Evolutionary conservation across 2,329 filamentous ascomycete genomes (phyloP), one percentile per base, ranked within the genome.

Genomic region (Pseudogymnoascus destructans): DNA sequence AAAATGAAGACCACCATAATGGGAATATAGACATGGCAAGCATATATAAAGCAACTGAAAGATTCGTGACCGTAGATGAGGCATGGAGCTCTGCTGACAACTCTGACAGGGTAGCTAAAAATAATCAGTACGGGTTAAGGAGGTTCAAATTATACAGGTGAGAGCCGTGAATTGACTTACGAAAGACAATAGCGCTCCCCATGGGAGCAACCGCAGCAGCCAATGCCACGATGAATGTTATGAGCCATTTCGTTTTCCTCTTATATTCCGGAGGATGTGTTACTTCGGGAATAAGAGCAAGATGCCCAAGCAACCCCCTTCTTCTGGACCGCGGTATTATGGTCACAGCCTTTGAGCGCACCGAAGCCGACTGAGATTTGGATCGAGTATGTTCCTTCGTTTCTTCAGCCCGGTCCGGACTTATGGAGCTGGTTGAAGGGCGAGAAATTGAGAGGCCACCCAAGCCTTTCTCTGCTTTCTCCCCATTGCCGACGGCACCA

Each of bases 161-260:
- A 25, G 19, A 30, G 56, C 33, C 36, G 5, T 52, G 9, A 32
- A 30, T 52, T 32, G 23, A 77, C 83, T 72, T 71, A 88, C 86
- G 89, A 64, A 92, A 85, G 59, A 95, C 83, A 58, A 95, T 90
- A 1, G 86, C 81, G 25, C 87, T 91, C 0, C 91, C 91, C 73
- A 95, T 82, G 0, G 91, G 91, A 0, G 86, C 89, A 0, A 82
- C 86, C 11, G 85, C 82, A 1, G 82, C 89, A 2, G 89, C 89
- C 13, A 91, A 67, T 1, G 89, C 86, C 49, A 95, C 80, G 54
- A 92, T 79, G 33, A 82, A 75, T 0, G 90, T 95, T 63, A 96
- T 83, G 61, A 81, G 78, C 90, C 90, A 95, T 80, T 95, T 95
- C 11, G 81, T 88, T 55, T 73, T 78, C 32, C 80, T 79, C 9